Conservation (phyloP, 257 asterid species). For the Rhazya stricta region DNA sequence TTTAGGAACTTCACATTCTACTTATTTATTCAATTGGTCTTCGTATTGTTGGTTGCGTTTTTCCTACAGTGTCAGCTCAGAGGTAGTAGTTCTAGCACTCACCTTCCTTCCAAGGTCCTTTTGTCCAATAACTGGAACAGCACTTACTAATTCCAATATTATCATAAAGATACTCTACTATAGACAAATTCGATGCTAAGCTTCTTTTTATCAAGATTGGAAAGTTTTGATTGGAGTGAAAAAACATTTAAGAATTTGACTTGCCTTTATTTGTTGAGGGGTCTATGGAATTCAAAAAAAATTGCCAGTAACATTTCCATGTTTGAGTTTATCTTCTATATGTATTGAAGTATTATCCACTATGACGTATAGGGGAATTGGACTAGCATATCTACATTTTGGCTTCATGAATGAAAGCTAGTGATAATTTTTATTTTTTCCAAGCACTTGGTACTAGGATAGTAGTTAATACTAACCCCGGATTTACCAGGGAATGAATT, state of each 20-base stretch:
- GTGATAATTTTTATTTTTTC: too few relatives aligned
- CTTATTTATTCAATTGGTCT: background rate
- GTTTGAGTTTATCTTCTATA: background rate
- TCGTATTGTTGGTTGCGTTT: background rate
- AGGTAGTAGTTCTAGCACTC: background rate
- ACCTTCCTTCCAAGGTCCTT: background rate
- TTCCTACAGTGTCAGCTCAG: background rate
- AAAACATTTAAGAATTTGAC: background rate
- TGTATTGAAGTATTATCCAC: background rate
- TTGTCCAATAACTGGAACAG: too few relatives aligned
- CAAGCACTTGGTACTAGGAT: background rate
- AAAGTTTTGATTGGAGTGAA: background rate
- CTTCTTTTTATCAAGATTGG: background rate
- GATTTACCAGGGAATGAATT: background rate
- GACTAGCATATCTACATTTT: background rate
- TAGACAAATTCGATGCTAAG: background rate
- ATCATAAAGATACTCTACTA: background rate
- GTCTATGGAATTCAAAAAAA: too few relatives aligned
- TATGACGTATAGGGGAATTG: background rate
- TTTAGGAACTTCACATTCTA: background rate
- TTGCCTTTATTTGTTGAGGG: background rate
- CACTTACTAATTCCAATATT: background rate
- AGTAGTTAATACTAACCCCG: background rate
- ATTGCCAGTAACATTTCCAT: background rate
- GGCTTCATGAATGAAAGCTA: background rate